Conservation (phyloP, 495 filamentous ascomycete species). For the Viridothelium virens region DNA sequence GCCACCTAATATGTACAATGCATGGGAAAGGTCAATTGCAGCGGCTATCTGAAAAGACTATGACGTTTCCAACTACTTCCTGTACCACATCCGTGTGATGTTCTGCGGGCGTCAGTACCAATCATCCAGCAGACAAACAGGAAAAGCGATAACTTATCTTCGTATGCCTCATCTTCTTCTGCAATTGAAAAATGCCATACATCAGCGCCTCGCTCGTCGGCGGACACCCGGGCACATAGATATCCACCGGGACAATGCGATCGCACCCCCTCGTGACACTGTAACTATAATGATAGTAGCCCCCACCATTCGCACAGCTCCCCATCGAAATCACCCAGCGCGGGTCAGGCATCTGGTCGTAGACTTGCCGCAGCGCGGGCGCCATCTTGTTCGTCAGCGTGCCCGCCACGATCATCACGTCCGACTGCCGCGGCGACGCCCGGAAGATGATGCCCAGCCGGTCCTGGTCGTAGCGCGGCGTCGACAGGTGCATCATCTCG, state of each 20-base stretch:
- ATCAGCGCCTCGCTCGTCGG: constrained; percentile 82
- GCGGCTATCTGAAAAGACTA: too few relatives aligned
- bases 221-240: constrained; percentile 89
- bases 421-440: constrained; percentile 86
- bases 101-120: neutral
- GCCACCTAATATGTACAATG: constrained; percentile 10
- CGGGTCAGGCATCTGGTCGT: constrained; percentile 97
- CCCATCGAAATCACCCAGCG: constrained; percentile 91
- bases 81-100: constrained; percentile 57
- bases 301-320: constrained; percentile 83
- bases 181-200: constrained; percentile 42
- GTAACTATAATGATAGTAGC: constrained; percentile 94
- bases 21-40: too few relatives aligned
- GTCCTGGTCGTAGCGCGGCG: constrained; percentile 94
- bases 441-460: constrained; percentile 95
- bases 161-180: constrained; percentile 70
- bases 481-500: constrained; percentile 98
- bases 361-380: constrained; percentile 85
- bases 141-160: constrained; percentile 36
- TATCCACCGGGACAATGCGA: constrained; percentile 82
- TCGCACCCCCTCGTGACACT: constrained; percentile 81
- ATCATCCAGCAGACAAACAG: too few relatives aligned
- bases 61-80: constrained; percentile 39
- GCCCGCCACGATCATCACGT: constrained; percentile 97
- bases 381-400: constrained; percentile 99